Evolutionary conservation across 1,284 basidiomycete genomes (phyloP), one percentile per base, ranked within the genome.

Genomic region (Moesziomyces parantarcticus): DNA sequence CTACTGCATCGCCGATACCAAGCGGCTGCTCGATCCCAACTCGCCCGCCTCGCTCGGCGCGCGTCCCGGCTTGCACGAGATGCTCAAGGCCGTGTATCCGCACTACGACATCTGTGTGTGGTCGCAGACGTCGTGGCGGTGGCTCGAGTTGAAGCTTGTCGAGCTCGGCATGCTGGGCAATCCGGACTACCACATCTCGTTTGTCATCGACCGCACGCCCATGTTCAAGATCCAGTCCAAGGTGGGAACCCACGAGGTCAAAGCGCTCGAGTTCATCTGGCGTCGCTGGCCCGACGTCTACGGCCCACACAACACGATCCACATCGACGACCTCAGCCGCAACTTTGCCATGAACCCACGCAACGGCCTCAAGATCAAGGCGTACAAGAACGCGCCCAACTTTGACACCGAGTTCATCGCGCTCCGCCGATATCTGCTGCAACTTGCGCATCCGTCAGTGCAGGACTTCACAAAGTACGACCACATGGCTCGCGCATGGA

Each of bases 121-220:
- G 78, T 75, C 84, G 20, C 81, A 84, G 57, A 95, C 93, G 1
- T 90, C 89, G 67, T 94, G 93, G 93, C 87, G 92, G 50, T 96
- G 93, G 93, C 87, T 96, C 26, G 94, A 97, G 84, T 89, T 90
- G 32, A 97, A 96, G 85, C 87, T 97, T 5, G 89, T 92, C 18
- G 93, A 96, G 83, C 87, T 96, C 23, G 92, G 89, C 23, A 92
- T 95, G 89, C 85, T 96, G 21, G 64, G 62, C 36, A 68, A 79
- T 44, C 44, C 62, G 13, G 58, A 68, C 36, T 79, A 68, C 62
- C 59, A 55, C 49, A 57, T 75, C 49, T 63, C 68, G 16, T 74
- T 78, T 47, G 80, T 82, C 23, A 87, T 94, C 16, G 93, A 95
- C 86, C 91, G 92, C 77, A 91, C 89, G 0, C 89, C 88, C 53